Evolutionary conservation across 2,329 filamentous ascomycete species (phyloP).

Genomic region (Chaetomiaceae sp.): DNA sequence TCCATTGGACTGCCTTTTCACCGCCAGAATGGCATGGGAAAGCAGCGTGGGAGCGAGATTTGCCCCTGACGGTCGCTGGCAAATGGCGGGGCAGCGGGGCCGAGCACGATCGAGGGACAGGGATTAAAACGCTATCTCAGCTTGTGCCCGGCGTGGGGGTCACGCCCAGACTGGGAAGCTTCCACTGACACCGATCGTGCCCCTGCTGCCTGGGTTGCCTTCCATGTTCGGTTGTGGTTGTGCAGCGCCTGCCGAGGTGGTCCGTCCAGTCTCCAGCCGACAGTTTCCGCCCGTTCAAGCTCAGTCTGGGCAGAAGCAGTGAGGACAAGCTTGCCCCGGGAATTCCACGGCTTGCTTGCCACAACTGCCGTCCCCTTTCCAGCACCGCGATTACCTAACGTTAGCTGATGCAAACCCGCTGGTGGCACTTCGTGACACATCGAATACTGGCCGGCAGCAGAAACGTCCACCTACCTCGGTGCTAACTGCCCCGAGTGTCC

Average conservation of each 20-base stretch:
- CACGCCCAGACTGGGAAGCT: conserved; percentile 4
- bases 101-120: neutral
- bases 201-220: neutral
- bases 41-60: neutral
- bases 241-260: neutral
- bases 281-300: too few relatives aligned
- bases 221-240: neutral
- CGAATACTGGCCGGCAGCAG: neutral
- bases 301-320: too few relatives aligned
- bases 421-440: conserved; percentile 15
- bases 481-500: too few relatives aligned
- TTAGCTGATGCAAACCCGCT: conserved; percentile 8
- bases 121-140: neutral
- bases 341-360: neutral
- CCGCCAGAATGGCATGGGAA: neutral
- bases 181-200: neutral
- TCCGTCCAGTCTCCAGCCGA: too few relatives aligned
- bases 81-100: neutral
- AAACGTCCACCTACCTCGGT: neutral
- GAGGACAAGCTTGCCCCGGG: too few relatives aligned
- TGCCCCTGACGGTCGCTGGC: conserved; percentile 6
- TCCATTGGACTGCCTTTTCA: conserved; percentile 1
- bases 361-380: neutral
- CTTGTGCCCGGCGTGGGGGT: conserved; percentile 11
- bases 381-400: too few relatives aligned